Base-by-base conservation (phyloP, 1,284 basidiomycete genomes). In the Coriolopsis trogii region DNA sequence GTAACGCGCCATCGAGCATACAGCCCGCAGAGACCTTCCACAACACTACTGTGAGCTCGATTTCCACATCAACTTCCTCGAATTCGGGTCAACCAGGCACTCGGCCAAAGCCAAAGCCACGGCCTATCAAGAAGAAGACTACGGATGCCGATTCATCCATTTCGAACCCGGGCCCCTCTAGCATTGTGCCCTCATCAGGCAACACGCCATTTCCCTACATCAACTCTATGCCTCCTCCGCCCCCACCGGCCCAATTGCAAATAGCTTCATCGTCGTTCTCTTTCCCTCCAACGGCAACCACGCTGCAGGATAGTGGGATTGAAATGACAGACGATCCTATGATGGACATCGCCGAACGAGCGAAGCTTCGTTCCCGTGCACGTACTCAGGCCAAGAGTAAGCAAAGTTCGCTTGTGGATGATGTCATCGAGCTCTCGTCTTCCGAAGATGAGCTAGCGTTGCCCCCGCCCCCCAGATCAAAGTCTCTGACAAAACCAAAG, bases 291-390 rank as follows among this genome's bases (percentile, higher is more conserved):
- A 46, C 50, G 13, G 48, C 49, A n/a, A 33, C 42, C 4, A 49
- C 46, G 2, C n/a, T 48, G 9, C 51, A 53, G 0, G 53, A 59
- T n/a, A 59, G 55, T 18, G 50, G 51, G 3, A 34, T 61, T 2
- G 52, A 53, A 12, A 40, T 49, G 16, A n/a, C 33, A 6, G 51
- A 62, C 8, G 24, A 33, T 2, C 52, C 41, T 25, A 40, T 45
- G 46, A 36, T 48, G 26, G 73, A 62, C 48, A 75, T 80, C 25
- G 75, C 77, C 4, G 77, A 79, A 31, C 72, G 77, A 10, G 71
- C 78, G 29, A 79, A 79, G 59, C 64, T 73, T 53, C 74, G 77
- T 9, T 65, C 73, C 0, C 62, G 63, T 6, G 49, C 49, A 9
- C 67, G 74, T 24, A 68, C 70, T 0, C 63, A 63, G 50, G 33